Evolutionary conservation across 208 protist genomes (phyloP).

Genomic region (Trypanosoma theileri): DNA sequence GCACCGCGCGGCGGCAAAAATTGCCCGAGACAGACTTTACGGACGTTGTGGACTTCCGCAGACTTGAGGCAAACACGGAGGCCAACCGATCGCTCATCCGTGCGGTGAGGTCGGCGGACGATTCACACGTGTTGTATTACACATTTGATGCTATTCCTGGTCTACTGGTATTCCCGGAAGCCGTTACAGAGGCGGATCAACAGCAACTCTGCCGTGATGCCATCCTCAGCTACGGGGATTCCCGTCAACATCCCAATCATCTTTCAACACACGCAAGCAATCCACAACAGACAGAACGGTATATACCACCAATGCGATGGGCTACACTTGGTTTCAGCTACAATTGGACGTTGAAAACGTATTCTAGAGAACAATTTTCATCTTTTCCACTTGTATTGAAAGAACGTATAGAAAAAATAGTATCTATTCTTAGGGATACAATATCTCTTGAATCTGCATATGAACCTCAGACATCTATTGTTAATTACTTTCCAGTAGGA

Average conservation of each 20-base stretch:
- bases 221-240: conserved; percentile 64
- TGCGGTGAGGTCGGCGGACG: conserved; percentile 24
- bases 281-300: conserved; percentile 54
- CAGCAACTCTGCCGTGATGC: conserved; percentile 51
- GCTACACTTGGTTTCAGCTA: conserved; percentile 88
- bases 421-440: conserved; percentile 32
- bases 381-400: conserved; percentile 52
- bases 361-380: conserved; percentile 52
- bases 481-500: conserved; percentile 89
- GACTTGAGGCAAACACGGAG: conserved; percentile 57
- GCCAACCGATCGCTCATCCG: conserved; percentile 46
- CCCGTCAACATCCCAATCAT: conserved; percentile 69
- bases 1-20: conserved; percentile 28
- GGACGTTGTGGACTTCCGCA: conserved; percentile 61
- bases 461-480: conserved; percentile 85
- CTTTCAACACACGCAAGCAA: conserved; percentile 75
- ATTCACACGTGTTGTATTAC: conserved; percentile 44
- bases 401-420: conserved; percentile 44
- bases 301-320: conserved; percentile 88
- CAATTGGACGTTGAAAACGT: conserved; percentile 83
- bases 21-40: conserved; percentile 28
- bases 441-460: conserved; percentile 34
- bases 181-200: conserved; percentile 55
- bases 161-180: conserved; percentile 58
- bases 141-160: conserved; percentile 75